Base-by-base conservation (phyloP, 1,139 yeast genomes). In the Meyerozyma sp. region DNA sequence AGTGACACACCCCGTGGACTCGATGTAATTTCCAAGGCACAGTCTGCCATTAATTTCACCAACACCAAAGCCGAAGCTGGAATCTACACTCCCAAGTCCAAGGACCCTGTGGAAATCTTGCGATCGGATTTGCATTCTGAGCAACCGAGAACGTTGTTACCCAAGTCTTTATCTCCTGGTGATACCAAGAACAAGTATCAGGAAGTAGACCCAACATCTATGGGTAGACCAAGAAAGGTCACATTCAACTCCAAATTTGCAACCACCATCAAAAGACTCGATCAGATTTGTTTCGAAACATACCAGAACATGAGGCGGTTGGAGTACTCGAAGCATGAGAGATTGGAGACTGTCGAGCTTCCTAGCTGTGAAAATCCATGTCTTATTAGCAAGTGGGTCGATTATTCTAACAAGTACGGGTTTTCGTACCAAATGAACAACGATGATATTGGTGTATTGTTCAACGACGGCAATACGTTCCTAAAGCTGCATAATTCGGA, bases 301-400 rank as follows among this genome's bases (percentile, higher is more conserved):
- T 70, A 62, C 49, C 64, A 64, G 47, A 72, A 68, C 48, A 70
- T 73, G 63, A 62, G 70, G 49, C 62, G 70, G 48, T 62, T 73
- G 45, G 73, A 70, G 44, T 57, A 59, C 45, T 55, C 66, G 37
- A 58, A 62, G 42, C 61, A 69, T 47, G 68, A 62, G 20, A 59
- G 58, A 39, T 53, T 66, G n/a, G 70, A 66, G 42, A 53, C 64
- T 7, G 52, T 60, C 43, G 75, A 68, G 51, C 65, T 71, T 44
- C 77, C 77, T 38, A 58, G 65, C 20, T 73, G 79, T 52, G 82
- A 77, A 53, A 79, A 79, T 50, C 93, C 93, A 11, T 77, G 84
- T 13, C 79, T 88, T 49, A 84, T 93, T 41, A 85, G 95, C 50
- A 91, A 91, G 62, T 94, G 99, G 99, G 98, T 94, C 27, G 98